A percentile compares a stretch with the other conserved stretches of the same genome.
Evolutionary conservation across 1,139 yeast species (phyloP).

Genomic region (Kluyveromyces sp.): DNA sequence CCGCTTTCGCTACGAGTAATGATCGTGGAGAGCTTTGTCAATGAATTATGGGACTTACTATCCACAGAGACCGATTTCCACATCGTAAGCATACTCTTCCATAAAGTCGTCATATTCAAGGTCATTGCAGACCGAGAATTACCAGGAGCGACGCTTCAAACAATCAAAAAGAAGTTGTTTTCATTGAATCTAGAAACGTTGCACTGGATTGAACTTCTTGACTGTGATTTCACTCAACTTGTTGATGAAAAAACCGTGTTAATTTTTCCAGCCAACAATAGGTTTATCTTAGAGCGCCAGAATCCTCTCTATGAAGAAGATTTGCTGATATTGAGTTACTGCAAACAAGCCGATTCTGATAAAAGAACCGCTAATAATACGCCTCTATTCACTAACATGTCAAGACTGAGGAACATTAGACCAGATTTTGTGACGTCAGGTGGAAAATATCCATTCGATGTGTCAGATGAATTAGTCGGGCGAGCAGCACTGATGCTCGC

Average conservation of each 20-base stretch:
- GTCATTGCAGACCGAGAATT: slow-evolving; percentile 11
- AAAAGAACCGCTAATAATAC: background rate
- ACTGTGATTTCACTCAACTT: slow-evolving; percentile 1
- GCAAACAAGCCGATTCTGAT: slow-evolving; percentile 1
- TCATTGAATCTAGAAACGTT: slow-evolving; percentile 7
- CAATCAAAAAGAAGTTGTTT: slow-evolving; percentile 10
- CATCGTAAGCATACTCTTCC: slow-evolving; percentile 18
- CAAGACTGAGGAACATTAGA: slow-evolving; percentile 17
- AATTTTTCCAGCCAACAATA: slow-evolving; percentile 16
- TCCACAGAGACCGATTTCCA: slow-evolving; percentile 19
- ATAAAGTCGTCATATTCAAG: slow-evolving; percentile 23
- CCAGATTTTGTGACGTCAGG: slow-evolving; percentile 18
- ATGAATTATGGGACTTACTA: slow-evolving; percentile 18
- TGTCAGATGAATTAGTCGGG: slow-evolving; percentile 22
- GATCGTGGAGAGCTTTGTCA: slow-evolving; percentile 11
- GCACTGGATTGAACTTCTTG: slow-evolving; percentile 7
- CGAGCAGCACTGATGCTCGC: slow-evolving; percentile 18
- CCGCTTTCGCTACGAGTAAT: slow-evolving; percentile 11
- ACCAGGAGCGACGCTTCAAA: slow-evolving; percentile 3
- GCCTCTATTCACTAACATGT: slow-evolving; percentile 16
- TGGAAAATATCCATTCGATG: slow-evolving; percentile 26
- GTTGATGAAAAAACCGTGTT: slow-evolving; percentile 11
- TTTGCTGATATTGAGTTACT: slow-evolving; percentile 7
- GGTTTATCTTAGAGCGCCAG: slow-evolving; percentile 14
- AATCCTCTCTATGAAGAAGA: slow-evolving; percentile 15